Conservation (phyloP, 495 filamentous ascomycete species). For the Pseudoneurospora amorphoporcata region DNA sequence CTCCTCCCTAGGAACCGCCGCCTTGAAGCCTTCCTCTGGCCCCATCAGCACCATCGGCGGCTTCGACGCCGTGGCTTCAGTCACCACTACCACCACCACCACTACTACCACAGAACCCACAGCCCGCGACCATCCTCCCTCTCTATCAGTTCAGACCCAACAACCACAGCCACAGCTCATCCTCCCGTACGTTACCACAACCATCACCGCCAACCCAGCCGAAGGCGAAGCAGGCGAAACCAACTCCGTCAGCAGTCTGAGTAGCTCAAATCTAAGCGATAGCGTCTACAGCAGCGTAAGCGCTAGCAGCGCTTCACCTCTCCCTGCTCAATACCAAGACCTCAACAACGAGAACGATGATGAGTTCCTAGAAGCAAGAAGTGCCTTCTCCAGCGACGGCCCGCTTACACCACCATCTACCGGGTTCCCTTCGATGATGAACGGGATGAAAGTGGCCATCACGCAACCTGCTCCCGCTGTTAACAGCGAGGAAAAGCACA, state of each 20-base stretch:
- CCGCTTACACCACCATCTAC: not conserved
- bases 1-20: not conserved
- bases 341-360: not conserved
- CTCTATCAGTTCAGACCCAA: not conserved
- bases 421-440: not conserved
- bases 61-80: not conserved
- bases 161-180: not conserved
- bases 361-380: not conserved
- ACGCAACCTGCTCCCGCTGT: not conserved
- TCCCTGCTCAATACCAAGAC: not conserved
- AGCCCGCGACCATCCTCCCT: not conserved
- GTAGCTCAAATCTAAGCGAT: not conserved
- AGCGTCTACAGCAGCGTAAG: conserved; percentile 5
- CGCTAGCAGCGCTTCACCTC: conserved; percentile 2
- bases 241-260: conserved; percentile 9
- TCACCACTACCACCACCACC: not conserved
- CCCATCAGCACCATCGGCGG: conserved; percentile 3
- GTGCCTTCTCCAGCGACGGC: not conserved
- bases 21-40: not conserved
- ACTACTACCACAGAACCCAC: not conserved
- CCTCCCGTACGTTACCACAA: not conserved
- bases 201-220: not conserved
- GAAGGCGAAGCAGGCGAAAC: not conserved
- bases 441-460: not conserved
- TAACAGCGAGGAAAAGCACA: conserved; percentile 4